Conservation (phyloP, 805 yeast genomes). For the Sporopachydermia quercuum region DNA sequence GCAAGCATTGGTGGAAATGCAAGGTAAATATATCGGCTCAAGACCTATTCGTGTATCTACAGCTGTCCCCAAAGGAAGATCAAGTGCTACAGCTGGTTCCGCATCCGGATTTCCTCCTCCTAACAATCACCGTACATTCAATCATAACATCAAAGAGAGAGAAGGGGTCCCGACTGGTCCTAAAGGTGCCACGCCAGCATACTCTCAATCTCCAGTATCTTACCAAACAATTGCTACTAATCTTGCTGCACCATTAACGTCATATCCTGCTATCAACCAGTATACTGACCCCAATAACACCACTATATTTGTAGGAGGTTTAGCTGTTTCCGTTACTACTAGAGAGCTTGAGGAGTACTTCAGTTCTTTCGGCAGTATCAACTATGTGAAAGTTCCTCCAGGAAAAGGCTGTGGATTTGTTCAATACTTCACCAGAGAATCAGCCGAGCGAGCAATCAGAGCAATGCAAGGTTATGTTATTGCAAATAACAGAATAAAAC, state of each 20-base stretch:
- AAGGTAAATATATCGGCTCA: conserved; percentile 56
- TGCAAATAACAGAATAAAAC: conserved; percentile 57
- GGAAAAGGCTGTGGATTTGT: conserved; percentile 57
- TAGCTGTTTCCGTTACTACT: conserved; percentile 42
- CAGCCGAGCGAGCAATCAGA: conserved; percentile 64
- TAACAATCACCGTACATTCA: conserved; percentile 7
- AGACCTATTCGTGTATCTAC: conserved; percentile 68
- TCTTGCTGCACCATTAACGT: conserved; percentile 2
- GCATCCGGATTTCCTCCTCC: conserved; percentile 5
- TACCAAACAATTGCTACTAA: no score
- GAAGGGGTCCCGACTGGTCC: conserved; percentile 4
- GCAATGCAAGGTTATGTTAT: conserved; percentile 69
- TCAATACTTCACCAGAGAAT: conserved; percentile 47
- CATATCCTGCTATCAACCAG: conserved; percentile 35
- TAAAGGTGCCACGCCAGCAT: conserved; percentile 7
- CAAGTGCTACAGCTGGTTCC: conserved; percentile 7
- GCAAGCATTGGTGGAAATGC: conserved; percentile 67
- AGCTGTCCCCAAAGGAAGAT: conserved; percentile 38
- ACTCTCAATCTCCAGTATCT: conserved; percentile 26
- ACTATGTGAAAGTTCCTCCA: conserved; percentile 64
- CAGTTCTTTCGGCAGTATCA: conserved; percentile 57
- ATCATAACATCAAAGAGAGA: conserved; percentile 6
- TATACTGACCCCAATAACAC: conserved; percentile 75
- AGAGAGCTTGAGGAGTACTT: conserved; percentile 47
- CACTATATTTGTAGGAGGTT: conserved; percentile 55